Evolutionary conservation across 1,284 basidiomycete genomes (phyloP).

Genomic region (Salmacisia buchloeana): DNA sequence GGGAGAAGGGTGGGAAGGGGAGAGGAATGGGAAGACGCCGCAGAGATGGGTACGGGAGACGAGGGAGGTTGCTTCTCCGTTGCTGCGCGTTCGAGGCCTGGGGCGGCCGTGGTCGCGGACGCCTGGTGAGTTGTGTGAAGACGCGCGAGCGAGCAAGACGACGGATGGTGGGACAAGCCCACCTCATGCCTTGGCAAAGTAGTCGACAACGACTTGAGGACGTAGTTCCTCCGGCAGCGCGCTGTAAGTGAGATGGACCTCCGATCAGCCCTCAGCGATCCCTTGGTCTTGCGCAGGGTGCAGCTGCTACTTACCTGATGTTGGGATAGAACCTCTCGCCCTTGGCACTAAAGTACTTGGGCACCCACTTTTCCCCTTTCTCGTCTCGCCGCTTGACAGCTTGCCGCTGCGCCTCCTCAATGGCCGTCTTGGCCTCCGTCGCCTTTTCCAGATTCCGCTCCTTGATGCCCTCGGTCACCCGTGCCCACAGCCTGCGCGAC

Average conservation of each 20-base stretch:
- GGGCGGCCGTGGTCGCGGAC: no score
- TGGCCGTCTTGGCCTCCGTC: slow-evolving; percentile 78
- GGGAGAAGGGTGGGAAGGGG: no score
- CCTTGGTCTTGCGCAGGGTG: background rate
- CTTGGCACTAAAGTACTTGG: slow-evolving; percentile 73
- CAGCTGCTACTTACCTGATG: slow-evolving; percentile 24
- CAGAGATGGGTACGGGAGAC: no score
- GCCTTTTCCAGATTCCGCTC: slow-evolving; percentile 88
- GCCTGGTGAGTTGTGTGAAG: no score
- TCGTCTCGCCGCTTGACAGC: slow-evolving; percentile 72
- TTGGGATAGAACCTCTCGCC: slow-evolving; percentile 51
- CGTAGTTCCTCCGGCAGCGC: slow-evolving; percentile 22
- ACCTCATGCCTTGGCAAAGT: slow-evolving; percentile 35
- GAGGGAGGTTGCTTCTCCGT: no score
- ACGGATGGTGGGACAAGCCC: no score
- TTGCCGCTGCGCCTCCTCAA: slow-evolving; percentile 89
- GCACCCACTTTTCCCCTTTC: slow-evolving; percentile 62
- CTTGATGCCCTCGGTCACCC: slow-evolving; percentile 79
- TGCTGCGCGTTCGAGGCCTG: no score
- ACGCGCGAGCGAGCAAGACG: no score
- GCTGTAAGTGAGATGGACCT: background rate
- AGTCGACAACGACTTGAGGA: slow-evolving; percentile 24
- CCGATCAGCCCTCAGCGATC: background rate
- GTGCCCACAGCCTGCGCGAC: slow-evolving; percentile 70
- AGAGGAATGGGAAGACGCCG: no score